Evolutionary conservation across 2,329 filamentous ascomycete species (phyloP), one percentile per base, ranked within the genome.

Genomic region (Ceratocystiopsis minuta): DNA sequence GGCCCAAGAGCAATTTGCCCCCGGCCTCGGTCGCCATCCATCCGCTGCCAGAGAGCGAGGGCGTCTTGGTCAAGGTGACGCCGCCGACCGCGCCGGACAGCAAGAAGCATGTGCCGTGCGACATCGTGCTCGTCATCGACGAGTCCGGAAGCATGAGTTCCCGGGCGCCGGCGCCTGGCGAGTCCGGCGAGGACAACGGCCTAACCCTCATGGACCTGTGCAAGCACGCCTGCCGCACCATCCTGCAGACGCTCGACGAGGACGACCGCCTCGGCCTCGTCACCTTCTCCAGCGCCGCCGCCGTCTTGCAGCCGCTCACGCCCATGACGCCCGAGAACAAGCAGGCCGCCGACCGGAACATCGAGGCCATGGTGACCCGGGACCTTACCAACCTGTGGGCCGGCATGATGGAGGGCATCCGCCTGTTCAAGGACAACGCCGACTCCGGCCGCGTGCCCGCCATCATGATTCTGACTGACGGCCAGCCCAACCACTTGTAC

Each of bases 91-190:
- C 52, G 7, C 65, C 65, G 1, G 24, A 35, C 1, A 13, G 17
- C 9, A 31, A 38, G 9, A 43, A 50, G 7, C 67, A 70, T 50
- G 59, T 67, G 0, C 65, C 70, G 2, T 74, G 68, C 51, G 72
- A 77, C 46, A 68, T 78, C 31, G 72, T 75, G 2, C 61, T 78
- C 3, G 71, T 72, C 15, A 74, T 78, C 42, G 73, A 78, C 50
- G 61, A 75, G 14, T 78, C 73, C 0, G 62, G 59, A 0, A 75
- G 70, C 54, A 78, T 78, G 73, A 40, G 45, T 1, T 41, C 45
- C 0, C 49, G 55, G 2, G 72, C 72, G 0, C 67, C 65, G 0
- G 59, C 67, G 0, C 67, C 70, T 0, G 50, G 50, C 11, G 52
- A 51, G 4, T n/a, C 53, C 14, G 58, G 63, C 6, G 68, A 75